These are phyloP conservation scores for Daedaleopsis sinensis DNA, from an alignment of 768 basidiomycete species.

Conservation along the genomic window DNA sequence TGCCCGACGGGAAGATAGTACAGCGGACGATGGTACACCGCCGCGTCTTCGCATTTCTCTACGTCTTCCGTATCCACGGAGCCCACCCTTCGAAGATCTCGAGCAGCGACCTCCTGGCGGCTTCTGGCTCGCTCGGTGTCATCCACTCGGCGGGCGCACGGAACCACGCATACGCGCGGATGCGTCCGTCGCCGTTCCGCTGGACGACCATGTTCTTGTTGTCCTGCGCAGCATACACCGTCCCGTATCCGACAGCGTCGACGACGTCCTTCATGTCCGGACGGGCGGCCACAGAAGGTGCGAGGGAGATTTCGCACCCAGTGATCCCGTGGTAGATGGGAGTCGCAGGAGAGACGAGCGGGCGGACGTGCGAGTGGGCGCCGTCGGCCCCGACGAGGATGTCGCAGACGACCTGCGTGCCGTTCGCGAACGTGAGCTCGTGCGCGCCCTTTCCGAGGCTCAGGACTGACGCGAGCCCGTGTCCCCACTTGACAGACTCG, in stretches of 20 bases:
- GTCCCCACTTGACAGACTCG: not conserved
- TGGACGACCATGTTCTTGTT: conserved; percentile 33
- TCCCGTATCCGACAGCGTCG: conserved; percentile 32
- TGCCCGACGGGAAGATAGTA: conserved; percentile 17
- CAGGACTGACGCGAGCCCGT: not conserved
- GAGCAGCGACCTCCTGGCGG: conserved; percentile 10
- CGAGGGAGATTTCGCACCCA: conserved; percentile 25
- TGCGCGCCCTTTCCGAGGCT: not conserved
- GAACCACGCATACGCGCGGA: conserved; percentile 13
- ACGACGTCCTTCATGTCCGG: conserved; percentile 7
- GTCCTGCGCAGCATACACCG: conserved; percentile 31
- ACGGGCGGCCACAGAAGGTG: conserved; percentile 11
- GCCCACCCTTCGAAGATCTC: conserved; percentile 10
- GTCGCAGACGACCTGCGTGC: conserved; percentile 9
- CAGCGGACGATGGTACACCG: conserved; percentile 15
- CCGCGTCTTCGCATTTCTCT: conserved; percentile 4
- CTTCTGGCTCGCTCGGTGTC: conserved; percentile 5
- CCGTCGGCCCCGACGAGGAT: conserved; percentile 44
- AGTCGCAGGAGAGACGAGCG: conserved; percentile 32
- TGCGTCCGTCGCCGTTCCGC: conserved; percentile 33
- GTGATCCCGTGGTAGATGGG: conserved; percentile 39
- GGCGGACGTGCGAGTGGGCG: conserved; percentile 42
- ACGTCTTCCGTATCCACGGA: conserved; percentile 15
- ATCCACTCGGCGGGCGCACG: conserved; percentile 17
- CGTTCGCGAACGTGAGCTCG: not conserved